Evolutionary conservation across 345 rosid species (phyloP).

Genomic region (Moricandia arvensis): DNA sequence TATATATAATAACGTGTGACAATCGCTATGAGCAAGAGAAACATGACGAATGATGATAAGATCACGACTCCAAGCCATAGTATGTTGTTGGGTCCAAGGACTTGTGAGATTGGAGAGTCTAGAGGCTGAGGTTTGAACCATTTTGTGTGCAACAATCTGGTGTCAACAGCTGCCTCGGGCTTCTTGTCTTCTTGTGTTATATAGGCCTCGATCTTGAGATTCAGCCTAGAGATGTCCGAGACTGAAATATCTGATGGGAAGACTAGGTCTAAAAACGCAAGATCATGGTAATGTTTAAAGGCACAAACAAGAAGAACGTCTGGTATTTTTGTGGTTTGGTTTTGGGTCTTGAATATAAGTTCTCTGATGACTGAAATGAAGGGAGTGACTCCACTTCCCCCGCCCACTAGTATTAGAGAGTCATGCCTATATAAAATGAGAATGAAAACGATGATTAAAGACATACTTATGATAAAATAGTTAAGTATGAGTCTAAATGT

Average conservation of each 20-base stretch:
- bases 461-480: not conserved
- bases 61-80: conserved; percentile 71
- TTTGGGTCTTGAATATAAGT: conserved; percentile 46
- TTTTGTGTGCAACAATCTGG: conserved; percentile 33
- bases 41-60: conserved; percentile 57
- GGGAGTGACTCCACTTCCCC: conserved; percentile 87
- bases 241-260: conserved; percentile 47
- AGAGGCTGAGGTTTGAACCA: conserved; percentile 56
- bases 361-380: conserved; percentile 72
- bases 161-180: conserved; percentile 18
- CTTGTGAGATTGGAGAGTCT: conserved; percentile 53
- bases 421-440: conserved; percentile 46
- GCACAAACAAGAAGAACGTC: conserved; percentile 57
- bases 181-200: conserved; percentile 52
- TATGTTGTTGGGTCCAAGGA: conserved; percentile 72
- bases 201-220: conserved; percentile 50
- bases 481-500: not conserved
- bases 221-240: conserved; percentile 30
- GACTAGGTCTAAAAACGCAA: conserved; percentile 58
- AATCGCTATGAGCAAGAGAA: conserved; percentile 60
- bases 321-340: conserved; percentile 42
- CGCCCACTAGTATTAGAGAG: conserved; percentile 66
- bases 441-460: not conserved
- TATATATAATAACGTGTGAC: conserved; percentile 63
- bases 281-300: conserved; percentile 54